Evolutionary conservation across 2,329 filamentous ascomycete genomes (phyloP), one percentile per base, ranked within the genome.

Genomic region (Sclerotinia subarctica): DNA sequence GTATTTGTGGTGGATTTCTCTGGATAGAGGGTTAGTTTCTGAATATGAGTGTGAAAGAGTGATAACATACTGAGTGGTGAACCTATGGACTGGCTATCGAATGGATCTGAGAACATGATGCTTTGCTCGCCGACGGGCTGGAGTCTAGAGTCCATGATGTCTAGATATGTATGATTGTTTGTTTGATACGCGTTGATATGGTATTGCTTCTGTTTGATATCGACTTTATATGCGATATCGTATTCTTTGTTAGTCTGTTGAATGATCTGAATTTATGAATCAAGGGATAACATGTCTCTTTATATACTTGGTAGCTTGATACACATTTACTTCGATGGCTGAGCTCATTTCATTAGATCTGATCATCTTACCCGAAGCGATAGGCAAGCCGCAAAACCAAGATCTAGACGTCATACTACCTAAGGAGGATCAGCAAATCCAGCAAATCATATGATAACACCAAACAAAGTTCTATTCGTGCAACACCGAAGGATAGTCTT

Each of bases 371-470:
- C 13, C 46, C n/a, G 19, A 35, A 60, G 53, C 19, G 29, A 35
- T 15, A 56, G 26, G 29, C 19, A 54, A 35, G 17, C 21, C 7
- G 13, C 13, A 11, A 17, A 29, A 60, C 44, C 42, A 60, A n/a
- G 58, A 26, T 38, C n/a, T 63, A 63, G 29, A 38, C 59, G 59
- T 63, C 59, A 63, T 63, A 8, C 58, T 62, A 24, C 29, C 17
- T 17, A 49, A 35, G 21, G 38, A 17, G 5, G 59, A 51, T 63
- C 59, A n/a, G 38, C 59, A 21, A 11, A 2, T 42, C 13, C 11
- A 42, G 26, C 29, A 38, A 63, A 51, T 26, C 47, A 24, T 51
- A 10, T n/a, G 29, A n/a, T n/a, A n/a, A 21, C 21, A 35, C 5
- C 29, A 3, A 35, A 19, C 21, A 21, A 5, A 2, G 19, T 32